phyloP scores from a whole-genome alignment of 768 basidiomycete species.

The Suillus placidus region DNA sequence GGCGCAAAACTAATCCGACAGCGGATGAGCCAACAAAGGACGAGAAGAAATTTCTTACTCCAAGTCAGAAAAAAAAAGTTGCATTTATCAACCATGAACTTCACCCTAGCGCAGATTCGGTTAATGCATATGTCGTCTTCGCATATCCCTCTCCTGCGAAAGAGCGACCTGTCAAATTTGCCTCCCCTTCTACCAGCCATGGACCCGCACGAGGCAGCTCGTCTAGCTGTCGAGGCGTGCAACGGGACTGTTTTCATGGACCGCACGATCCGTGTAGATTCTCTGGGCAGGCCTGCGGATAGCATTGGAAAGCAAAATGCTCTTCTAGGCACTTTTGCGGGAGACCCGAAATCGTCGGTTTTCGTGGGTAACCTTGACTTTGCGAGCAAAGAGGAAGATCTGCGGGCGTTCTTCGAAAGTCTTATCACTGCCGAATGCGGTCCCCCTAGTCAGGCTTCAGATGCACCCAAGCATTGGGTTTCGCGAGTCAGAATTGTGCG shows the following conservation, averaged over 20 bases:
- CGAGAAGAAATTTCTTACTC: slow-evolving; percentile 71
- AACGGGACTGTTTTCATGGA: slow-evolving; percentile 78
- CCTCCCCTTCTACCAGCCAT: slow-evolving; percentile 52
- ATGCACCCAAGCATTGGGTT: slow-evolving; percentile 63
- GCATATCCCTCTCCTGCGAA: slow-evolving; percentile 59
- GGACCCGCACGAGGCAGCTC: slow-evolving; percentile 75
- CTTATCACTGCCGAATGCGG: slow-evolving; percentile 74
- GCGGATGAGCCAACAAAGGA: slow-evolving; percentile 46
- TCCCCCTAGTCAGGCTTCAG: slow-evolving; percentile 41
- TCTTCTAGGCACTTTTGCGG: slow-evolving; percentile 29
- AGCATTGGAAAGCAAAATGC: slow-evolving; percentile 26
- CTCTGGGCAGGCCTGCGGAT: slow-evolving; percentile 42
- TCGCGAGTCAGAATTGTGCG: slow-evolving; percentile 84
- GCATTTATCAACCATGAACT: slow-evolving; percentile 94
- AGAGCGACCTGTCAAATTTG: slow-evolving; percentile 48
- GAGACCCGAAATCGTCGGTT: slow-evolving; percentile 79
- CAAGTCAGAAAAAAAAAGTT: slow-evolving; percentile 88
- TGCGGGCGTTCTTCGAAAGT: slow-evolving; percentile 85
- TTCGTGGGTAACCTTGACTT: slow-evolving; percentile 96
- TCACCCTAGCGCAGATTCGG: slow-evolving; percentile 71
- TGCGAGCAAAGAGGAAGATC: slow-evolving; percentile 85
- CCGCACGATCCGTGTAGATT: slow-evolving; percentile 79
- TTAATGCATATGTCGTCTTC: slow-evolving; percentile 92
- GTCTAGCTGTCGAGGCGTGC: slow-evolving; percentile 54
- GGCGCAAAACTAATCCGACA: slow-evolving; percentile 51